A percentile compares a stretch with the other conserved stretches of the same genome.
Conservation (phyloP, 2,329 filamentous ascomycete species). For the Trichoderma sp. region DNA sequence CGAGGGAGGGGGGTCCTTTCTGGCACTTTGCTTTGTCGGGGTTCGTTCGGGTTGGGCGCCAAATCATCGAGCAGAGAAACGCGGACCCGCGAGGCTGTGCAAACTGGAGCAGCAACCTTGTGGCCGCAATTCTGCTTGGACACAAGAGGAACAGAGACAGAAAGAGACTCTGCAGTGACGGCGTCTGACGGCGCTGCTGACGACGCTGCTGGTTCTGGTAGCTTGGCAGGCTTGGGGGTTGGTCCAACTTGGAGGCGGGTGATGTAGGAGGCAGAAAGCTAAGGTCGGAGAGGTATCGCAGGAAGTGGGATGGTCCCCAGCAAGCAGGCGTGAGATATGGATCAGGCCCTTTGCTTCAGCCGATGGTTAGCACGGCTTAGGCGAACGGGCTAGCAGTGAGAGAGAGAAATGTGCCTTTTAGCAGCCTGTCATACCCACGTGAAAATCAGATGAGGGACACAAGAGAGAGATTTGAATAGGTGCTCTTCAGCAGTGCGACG, state of each 20-base stretch:
- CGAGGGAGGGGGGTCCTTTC: conserved; percentile 3
- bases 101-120: conserved; percentile 18
- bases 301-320: not conserved
- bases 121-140: conserved; percentile 15
- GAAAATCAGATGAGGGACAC: not conserved
- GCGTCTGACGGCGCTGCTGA: conserved; percentile 18
- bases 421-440: conserved; percentile 1
- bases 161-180: not conserved
- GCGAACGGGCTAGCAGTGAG: not conserved
- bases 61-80: conserved; percentile 19
- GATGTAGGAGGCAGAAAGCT: conserved; percentile 19
- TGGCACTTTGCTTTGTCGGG: conserved; percentile 18
- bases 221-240: not conserved
- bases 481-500: not conserved
- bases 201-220: conserved; percentile 14
- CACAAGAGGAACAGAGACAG: not conserved
- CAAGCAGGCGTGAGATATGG: not conserved
- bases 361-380: not conserved
- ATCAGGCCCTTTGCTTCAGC: conserved; percentile 5
- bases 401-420: not conserved
- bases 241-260: conserved; percentile 4
- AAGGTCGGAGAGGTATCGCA: not conserved
- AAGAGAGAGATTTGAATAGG: not conserved
- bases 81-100: conserved; percentile 22
- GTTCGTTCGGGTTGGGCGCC: conserved; percentile 21